Base-by-base conservation (phyloP, 768 basidiomycete genomes). In the Auricularia auricula-judae region DNA sequence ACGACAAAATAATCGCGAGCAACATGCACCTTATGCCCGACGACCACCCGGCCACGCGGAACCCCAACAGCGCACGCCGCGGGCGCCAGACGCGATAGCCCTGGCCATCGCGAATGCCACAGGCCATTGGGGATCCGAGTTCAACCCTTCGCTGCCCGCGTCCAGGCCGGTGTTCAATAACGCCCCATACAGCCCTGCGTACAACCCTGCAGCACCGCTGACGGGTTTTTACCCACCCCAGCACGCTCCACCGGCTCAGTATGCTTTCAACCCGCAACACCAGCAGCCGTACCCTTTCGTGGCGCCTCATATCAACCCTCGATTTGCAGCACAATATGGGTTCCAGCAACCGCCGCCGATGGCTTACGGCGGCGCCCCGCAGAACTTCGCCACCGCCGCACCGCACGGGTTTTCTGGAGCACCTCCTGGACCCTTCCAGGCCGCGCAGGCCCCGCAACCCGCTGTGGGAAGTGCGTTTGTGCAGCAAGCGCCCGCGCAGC, bases 281-380 rank as follows among this genome's bases (percentile, higher is more conserved):
- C 67, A 68, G 35, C 66, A 70, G 39, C 62, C 68, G 64, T 68
- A 16, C 61, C 64, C 64, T 63, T 72, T 43, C 43, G 62, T 66
- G 18, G 65, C 65, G 67, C 90, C 90, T 4, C 90, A 92, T 70
- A 91, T 92, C 65, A 91, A 92, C 69, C 90, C 90, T 8, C 81
- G 86, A 11, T 91, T 92, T 73, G 87, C 88, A 7, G 23, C 56
- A 4, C 56, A 59, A 23, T 59, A 29, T 29, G 56, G 56, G 11
- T 33, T 59, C 29, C 56, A 21, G 23, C 29, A 23, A 23, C 47
- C 11, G 47, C 39, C 7, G 39, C 39, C 39, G 2, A 42, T 42
- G 39, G 8, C 39, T 0, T 8, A 42, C 39, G 7, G 12, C 39
- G 39, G 39, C 39, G 39, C 39, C 8, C 39, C 39, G 39, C 39